These are phyloP conservation scores for Mucor plumbeus DNA, from an alignment of 371 early-diverging fungal genomes.

Conservation along the genomic window DNA sequence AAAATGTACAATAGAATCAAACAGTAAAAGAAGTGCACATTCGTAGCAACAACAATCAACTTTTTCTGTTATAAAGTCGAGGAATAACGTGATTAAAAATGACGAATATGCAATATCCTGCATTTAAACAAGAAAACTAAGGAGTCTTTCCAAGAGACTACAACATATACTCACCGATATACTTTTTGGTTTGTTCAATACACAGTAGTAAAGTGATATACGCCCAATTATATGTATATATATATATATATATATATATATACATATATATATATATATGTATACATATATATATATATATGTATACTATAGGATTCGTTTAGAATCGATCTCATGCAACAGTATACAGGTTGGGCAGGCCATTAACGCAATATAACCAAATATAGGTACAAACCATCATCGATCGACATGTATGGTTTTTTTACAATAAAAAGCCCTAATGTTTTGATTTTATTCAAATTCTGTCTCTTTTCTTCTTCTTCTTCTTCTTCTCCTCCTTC, in stretches of 20 bases:
- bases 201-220: background rate
- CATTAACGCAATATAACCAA: conserved; percentile 48
- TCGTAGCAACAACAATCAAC: too few relatives aligned
- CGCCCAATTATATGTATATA: background rate
- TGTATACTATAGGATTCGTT: conserved; percentile 33
- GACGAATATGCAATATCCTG: conserved; percentile 32
- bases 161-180: conserved; percentile 3
- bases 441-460: background rate
- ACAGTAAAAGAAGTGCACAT: too few relatives aligned
- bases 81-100: conserved; percentile 35
- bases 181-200: background rate
- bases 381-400: conserved; percentile 38
- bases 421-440: conserved; percentile 23
- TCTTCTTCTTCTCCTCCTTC: conserved; percentile 10
- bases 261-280: conserved; percentile 7
- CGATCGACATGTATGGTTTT: conserved; percentile 32
- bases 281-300: conserved; percentile 6
- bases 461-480: conserved; percentile 10
- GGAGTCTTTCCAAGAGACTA: conserved; percentile 17
- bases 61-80: background rate
- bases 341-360: conserved; percentile 22
- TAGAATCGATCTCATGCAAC: conserved; percentile 48
- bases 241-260: background rate
- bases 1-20: too few relatives aligned
- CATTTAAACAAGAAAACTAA: conserved; percentile 27